Conservation (phyloP, 768 basidiomycete species). For the Terana coerulea region DNA sequence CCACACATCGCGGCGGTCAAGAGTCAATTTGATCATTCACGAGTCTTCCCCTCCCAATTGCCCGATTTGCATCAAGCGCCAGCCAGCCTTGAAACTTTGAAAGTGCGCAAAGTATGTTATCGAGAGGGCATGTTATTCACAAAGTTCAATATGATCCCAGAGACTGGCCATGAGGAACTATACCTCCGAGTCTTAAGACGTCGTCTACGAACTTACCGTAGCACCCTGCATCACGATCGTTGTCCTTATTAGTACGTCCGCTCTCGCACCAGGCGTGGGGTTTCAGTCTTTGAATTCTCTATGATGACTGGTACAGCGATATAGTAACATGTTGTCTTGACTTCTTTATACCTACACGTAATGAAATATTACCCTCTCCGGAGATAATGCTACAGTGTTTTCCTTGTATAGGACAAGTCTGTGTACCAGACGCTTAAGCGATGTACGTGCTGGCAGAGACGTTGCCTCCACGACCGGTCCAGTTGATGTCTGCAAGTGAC, state of each 20-base stretch:
- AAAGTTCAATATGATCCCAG: no score
- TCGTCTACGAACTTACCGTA: no score
- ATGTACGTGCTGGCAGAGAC: constrained; percentile 88
- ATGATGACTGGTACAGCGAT: constrained; percentile 6
- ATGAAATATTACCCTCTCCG: background rate
- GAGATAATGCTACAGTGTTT: constrained; percentile 4
- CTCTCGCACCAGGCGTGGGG: no score
- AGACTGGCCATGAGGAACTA: no score
- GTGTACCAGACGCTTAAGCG: constrained; percentile 37
- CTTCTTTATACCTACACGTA: constrained; percentile 1
- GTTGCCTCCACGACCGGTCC: constrained; percentile 97
- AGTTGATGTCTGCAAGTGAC: constrained; percentile 74
- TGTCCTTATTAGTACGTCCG: no score
- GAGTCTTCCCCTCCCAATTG: background rate
- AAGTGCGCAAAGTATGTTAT: no score
- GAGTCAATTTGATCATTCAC: constrained; percentile 2
- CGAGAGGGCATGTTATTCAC: no score
- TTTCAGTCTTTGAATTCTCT: background rate
- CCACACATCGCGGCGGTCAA: constrained; percentile 54
- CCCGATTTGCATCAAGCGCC: background rate
- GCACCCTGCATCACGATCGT: no score
- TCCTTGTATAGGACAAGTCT: background rate
- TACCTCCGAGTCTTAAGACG: no score
- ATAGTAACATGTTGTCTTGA: constrained; percentile 7
- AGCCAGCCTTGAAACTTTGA: no score